phyloP scores from a whole-genome alignment of 1,284 basidiomycete genomes.

The Ganoderma sp. region DNA sequence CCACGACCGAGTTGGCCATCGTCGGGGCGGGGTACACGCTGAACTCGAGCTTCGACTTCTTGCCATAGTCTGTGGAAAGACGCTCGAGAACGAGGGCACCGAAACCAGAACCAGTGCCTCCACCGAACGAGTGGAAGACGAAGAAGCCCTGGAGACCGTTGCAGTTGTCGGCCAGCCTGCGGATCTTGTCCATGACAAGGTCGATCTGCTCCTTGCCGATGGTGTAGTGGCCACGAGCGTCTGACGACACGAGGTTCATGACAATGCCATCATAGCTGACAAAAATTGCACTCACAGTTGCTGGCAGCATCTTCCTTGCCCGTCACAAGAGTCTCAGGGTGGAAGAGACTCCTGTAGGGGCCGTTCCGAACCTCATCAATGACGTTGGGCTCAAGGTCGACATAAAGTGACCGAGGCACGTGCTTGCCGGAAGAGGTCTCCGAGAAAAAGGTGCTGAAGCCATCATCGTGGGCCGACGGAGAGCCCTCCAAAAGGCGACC shows the following conservation, averaged over 20 bases:
- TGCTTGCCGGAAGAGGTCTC: constrained; percentile 95
- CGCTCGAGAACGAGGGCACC: constrained; percentile 97
- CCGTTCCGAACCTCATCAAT: constrained; percentile 97
- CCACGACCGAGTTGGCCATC: constrained; percentile 96
- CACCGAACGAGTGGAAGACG: constrained; percentile 99
- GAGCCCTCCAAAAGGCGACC: constrained; percentile 85
- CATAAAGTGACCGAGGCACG: constrained; percentile 97
- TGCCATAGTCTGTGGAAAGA: constrained; percentile 97
- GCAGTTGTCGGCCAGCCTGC: constrained; percentile 97
- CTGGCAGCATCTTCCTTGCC: constrained; percentile 99
- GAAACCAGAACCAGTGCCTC: constrained; percentile 99
- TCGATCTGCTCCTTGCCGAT: constrained; percentile 97
- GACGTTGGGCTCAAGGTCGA: constrained; percentile 97
- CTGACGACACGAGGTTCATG: constrained; percentile 46
- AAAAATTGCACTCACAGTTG: constrained; percentile 75
- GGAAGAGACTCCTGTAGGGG: constrained; percentile 96
- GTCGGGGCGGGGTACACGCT: constrained; percentile 96
- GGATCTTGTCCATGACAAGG: constrained; percentile 93
- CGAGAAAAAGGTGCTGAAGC: constrained; percentile 98
- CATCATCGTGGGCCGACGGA: constrained; percentile 79
- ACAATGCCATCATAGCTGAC: neutral
- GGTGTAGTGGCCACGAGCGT: constrained; percentile 98
- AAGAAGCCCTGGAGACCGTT: constrained; percentile 99
- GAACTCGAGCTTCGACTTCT: constrained; percentile 99
- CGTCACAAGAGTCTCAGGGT: constrained; percentile 97